Evolutionary conservation across 2,329 filamentous ascomycete species (phyloP).

Genomic region (Podosphaera xanthii): DNA sequence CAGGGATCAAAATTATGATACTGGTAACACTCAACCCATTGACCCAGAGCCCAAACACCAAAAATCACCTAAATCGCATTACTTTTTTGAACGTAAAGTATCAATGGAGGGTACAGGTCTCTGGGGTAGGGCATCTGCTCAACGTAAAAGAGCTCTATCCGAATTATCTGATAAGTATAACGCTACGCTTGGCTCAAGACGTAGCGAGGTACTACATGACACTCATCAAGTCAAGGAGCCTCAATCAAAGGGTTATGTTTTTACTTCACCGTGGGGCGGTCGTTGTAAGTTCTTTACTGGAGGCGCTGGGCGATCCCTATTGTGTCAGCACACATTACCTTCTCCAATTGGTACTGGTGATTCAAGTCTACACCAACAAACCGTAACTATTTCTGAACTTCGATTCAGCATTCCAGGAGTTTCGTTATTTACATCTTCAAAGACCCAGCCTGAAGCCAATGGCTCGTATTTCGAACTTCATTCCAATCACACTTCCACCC

Average conservation of each 20-base stretch:
- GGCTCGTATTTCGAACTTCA: constrained; percentile 6
- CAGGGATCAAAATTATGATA: constrained; percentile 3
- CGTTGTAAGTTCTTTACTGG: constrained; percentile 69
- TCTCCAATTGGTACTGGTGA: constrained; percentile 16
- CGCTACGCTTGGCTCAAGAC: not conserved
- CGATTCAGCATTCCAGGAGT: constrained; percentile 64
- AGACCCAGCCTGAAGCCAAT: constrained; percentile 3
- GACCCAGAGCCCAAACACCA: not conserved
- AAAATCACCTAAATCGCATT: not conserved
- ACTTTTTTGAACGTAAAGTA: constrained; percentile 28
- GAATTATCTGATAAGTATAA: constrained; percentile 6
- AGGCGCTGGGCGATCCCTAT: constrained; percentile 48
- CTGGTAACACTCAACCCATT: not conserved
- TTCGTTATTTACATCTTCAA: constrained; percentile 21
- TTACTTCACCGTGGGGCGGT: constrained; percentile 69
- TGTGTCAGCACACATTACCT: constrained; percentile 49
- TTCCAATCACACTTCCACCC: constrained; percentile 14
- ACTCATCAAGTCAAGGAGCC: constrained; percentile 1
- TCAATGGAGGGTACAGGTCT: constrained; percentile 23
- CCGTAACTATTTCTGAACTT: constrained; percentile 46
- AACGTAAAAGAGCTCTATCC: constrained; percentile 11
- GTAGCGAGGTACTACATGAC: not conserved
- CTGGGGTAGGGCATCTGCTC: constrained; percentile 10
- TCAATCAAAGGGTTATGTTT: constrained; percentile 39
- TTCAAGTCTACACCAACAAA: constrained; percentile 5